Base-by-base conservation (phyloP, 768 basidiomycete species). In the Mycena rebaudengoi region DNA sequence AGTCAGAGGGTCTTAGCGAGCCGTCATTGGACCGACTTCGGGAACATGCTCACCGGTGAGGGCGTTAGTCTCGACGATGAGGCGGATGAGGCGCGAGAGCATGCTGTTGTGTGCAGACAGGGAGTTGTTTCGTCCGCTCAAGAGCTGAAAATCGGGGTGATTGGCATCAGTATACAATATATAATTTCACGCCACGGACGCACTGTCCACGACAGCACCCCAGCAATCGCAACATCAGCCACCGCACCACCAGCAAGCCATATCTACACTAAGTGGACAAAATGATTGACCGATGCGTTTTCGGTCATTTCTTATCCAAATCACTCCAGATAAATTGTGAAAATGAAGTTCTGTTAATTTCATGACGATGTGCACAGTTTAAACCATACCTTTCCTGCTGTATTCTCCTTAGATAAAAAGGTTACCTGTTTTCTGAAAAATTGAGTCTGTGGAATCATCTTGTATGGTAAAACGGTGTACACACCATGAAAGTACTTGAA, bases 41-140 rank as follows among this genome's bases (percentile, higher is more conserved):
- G 16, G 6, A 25, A 45, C 37, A 32, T 30, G 49, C 55, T 3
- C 41, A 67, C 66, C 63, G 12, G 66, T 64, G 20, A 65, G 44
- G 10, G 57, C 41, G 43, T 61, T 65, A 14, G 63, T 64, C 37
- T 67, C 62, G 29, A 67, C 62, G 18, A 63, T 64, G 21, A 64
- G 35, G 13, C 58, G 62, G 7, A 64, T 54, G 26, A 68, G 39
- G 23, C 57, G 53, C 23, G 55, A 56, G 28, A 68, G 35, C 45
- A 65, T 44, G 43, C 53, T 45, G 44, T 41, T 16, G 20, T 64
- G 45, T 39, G 25, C 3, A 23, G 51, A 53, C 32, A 50, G 48
- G 20, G 44, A 29, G 18, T n/a, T 29, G 26, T 12, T 50, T 16
- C 51, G 30, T 12, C 30, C 21, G 46, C 30, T 16, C 28, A 64